Evolutionary conservation across 352 stramenopile species (phyloP).

Genomic region (Globisporangium sylvaticum): DNA sequence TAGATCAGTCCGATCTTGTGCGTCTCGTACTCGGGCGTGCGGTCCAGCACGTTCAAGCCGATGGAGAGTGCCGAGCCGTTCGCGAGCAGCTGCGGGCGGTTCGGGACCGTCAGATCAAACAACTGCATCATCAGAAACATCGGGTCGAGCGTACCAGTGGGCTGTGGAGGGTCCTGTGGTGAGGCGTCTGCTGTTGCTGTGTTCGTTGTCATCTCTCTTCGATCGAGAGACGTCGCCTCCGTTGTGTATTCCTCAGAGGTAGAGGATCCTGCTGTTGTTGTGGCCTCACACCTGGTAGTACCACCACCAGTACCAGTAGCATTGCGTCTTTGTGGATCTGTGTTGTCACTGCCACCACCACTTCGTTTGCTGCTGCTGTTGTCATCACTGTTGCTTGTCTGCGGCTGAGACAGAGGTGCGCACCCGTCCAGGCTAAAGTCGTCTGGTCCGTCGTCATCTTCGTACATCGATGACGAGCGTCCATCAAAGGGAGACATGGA

Average conservation of each 20-base stretch:
- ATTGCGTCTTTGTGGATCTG: background rate
- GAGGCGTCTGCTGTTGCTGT: too few relatives aligned
- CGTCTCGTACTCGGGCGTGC: constrained; percentile 77
- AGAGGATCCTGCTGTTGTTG: constrained; percentile 6
- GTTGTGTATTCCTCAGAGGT: constrained; percentile 1
- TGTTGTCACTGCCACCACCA: background rate
- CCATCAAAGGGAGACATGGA: constrained; percentile 2
- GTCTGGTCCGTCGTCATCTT: constrained; percentile 15
- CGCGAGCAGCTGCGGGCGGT: constrained; percentile 54
- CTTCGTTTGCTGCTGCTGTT: background rate
- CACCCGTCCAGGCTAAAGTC: constrained; percentile 17
- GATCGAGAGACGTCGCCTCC: background rate
- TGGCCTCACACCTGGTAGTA: background rate
- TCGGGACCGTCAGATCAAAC: constrained; percentile 58
- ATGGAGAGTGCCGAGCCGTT: constrained; percentile 51
- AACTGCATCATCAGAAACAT: constrained; percentile 82
- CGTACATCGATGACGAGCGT: constrained; percentile 1
- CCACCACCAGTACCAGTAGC: background rate
- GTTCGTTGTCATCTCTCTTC: constrained; percentile 4
- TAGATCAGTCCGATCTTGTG: constrained; percentile 87
- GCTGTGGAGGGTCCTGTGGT: background rate
- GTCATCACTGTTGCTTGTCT: background rate
- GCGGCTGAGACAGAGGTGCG: background rate
- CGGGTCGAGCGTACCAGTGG: constrained; percentile 36
- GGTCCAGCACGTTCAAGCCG: constrained; percentile 73